A percentile compares a stretch with the other conserved stretches of the same genome.
Conservation (phyloP, 1,284 basidiomycete genomes). For the Leccinum pachyderme region DNA sequence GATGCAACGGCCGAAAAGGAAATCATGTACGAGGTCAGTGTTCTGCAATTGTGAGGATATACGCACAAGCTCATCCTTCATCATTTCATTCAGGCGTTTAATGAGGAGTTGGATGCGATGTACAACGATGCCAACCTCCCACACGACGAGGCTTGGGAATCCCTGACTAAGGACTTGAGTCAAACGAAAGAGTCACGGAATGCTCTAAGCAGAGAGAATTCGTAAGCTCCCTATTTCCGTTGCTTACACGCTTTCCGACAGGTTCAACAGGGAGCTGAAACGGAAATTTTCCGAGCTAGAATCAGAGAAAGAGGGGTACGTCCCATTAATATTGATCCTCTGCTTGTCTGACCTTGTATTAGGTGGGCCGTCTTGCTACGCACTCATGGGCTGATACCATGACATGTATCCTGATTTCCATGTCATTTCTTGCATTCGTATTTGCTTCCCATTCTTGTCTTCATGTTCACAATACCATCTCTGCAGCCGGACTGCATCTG, state of each 20-base stretch:
- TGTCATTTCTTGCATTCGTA: constrained; percentile 18
- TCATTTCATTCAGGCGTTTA: constrained; percentile 66
- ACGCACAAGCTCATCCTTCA: constrained; percentile 11
- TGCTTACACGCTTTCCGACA: constrained; percentile 3
- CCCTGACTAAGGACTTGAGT: constrained; percentile 70
- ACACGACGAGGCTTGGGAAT: constrained; percentile 73
- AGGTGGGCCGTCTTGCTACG: constrained; percentile 69
- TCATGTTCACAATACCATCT: constrained; percentile 20
- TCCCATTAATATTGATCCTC: constrained; percentile 19
- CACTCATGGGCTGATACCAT: constrained; percentile 45
- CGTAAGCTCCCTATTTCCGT: constrained; percentile 45
- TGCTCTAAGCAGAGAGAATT: constrained; percentile 70
- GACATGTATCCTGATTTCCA: constrained; percentile 25
- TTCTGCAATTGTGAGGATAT: background rate
- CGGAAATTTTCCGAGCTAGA: constrained; percentile 70
- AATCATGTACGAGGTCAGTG: constrained; percentile 82
- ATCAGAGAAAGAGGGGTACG: constrained; percentile 77
- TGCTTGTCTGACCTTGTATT: constrained; percentile 15
- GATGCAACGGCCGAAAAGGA: constrained; percentile 85
- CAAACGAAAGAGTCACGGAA: constrained; percentile 77
- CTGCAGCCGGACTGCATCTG: constrained; percentile 22
- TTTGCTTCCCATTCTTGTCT: constrained; percentile 24
- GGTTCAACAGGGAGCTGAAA: constrained; percentile 57
- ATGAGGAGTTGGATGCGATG: constrained; percentile 88
- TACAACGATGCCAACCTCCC: constrained; percentile 79